Percentiles rank a stretch among this genome's conserved stretches.
These are phyloP conservation scores for Leptographium flavum DNA, from an alignment of 2,329 filamentous ascomycete genomes.

Conservation along the genomic window DNA sequence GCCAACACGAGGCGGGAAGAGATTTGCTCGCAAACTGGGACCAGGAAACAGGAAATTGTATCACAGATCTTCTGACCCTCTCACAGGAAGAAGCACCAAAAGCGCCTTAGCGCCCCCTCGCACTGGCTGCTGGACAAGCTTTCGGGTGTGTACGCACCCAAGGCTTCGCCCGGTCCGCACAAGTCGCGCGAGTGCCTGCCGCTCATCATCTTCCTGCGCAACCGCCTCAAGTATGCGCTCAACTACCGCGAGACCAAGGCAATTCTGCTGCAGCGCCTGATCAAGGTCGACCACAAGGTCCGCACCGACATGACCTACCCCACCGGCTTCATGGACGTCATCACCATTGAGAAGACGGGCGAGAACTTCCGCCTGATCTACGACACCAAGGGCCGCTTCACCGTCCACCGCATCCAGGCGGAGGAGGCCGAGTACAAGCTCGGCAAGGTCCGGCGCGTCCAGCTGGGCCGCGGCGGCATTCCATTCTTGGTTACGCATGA, in stretches of 20 bases:
- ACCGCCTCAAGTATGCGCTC: constrained; percentile 97
- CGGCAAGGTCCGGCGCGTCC: constrained; percentile 99
- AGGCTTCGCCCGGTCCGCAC: constrained; percentile 77
- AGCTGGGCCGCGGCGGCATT: constrained; percentile 98
- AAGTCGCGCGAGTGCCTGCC: constrained; percentile 99
- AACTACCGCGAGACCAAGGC: constrained; percentile 95
- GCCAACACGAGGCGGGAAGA: too few relatives aligned
- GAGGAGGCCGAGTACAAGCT: constrained; percentile 99
- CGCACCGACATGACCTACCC: constrained; percentile 98
- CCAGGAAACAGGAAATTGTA: background rate
- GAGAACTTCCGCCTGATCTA: constrained; percentile 99
- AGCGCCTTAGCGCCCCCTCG: constrained; percentile 96
- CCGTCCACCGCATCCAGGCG: constrained; percentile 95
- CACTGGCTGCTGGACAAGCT: constrained; percentile 99
- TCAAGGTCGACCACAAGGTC: constrained; percentile 99
- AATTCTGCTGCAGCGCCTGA: constrained; percentile 97
- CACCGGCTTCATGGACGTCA: constrained; percentile 98
- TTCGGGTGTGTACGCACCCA: constrained; percentile 72
- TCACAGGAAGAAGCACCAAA: constrained; percentile 93
- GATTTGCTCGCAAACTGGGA: background rate
- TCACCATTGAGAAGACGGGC: constrained; percentile 98
- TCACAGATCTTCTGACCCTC: background rate
- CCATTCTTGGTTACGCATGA: constrained; percentile 99
- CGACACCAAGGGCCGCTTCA: constrained; percentile 99
- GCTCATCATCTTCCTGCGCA: constrained; percentile 94